Conservation (phyloP, 352 stramenopile species). For the Thalassiosira exigua region DNA sequence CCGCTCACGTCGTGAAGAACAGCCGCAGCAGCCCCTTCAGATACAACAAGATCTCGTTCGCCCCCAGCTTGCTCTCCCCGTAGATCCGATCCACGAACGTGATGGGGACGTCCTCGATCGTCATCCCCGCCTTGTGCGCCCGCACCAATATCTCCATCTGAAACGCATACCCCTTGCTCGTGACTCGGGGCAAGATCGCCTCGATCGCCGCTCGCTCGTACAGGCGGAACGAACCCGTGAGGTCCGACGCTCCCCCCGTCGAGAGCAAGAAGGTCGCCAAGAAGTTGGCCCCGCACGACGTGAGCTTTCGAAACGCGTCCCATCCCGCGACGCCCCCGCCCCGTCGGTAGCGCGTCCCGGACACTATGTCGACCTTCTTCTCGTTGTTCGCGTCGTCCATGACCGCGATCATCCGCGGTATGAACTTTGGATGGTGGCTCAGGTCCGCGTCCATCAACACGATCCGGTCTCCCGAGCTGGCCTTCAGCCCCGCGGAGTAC, state of each 20-base stretch:
- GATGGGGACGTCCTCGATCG: constrained; percentile 95
- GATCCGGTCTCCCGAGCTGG: constrained; percentile 91
- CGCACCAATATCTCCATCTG: constrained; percentile 99
- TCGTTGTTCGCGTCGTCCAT: constrained; percentile 72
- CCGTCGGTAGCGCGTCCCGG: constrained; percentile 92
- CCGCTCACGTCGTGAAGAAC: constrained; percentile 93
- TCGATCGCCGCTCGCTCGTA: constrained; percentile 95
- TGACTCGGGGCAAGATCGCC: constrained; percentile 89
- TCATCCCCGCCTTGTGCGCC: constrained; percentile 90
- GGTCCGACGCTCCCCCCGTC: constrained; percentile 91
- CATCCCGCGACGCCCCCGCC: constrained; percentile 96
- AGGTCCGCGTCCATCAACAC: constrained; percentile 99
- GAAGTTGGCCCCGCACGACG: constrained; percentile 96
- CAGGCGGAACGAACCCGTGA: constrained; percentile 97
- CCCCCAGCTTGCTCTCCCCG: constrained; percentile 97
- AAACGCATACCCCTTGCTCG: constrained; percentile 94
- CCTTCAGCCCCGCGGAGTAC: constrained; percentile 95
- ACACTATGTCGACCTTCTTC: constrained; percentile 94
- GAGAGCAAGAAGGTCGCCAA: constrained; percentile 95
- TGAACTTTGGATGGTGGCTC: constrained; percentile 98
- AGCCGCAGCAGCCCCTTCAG: constrained; percentile 94
- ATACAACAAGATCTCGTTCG: constrained; percentile 97
- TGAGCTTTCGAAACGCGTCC: constrained; percentile 96
- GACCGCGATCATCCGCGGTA: constrained; percentile 87
- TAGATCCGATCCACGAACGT: constrained; percentile 99